phyloP scores from a whole-genome alignment of 371 early-diverging fungal genomes.

The Mucor plumbeus region DNA sequence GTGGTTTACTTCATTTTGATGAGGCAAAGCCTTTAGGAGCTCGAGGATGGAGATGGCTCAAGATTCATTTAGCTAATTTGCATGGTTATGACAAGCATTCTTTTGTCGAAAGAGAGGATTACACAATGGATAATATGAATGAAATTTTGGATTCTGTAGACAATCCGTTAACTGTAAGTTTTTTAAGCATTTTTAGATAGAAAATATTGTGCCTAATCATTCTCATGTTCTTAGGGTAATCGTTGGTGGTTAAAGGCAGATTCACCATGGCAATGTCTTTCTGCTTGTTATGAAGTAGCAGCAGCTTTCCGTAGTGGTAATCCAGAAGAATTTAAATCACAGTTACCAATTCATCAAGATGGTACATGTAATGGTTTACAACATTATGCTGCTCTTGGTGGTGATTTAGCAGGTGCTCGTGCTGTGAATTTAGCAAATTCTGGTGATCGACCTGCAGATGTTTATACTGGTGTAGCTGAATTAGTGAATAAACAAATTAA shows the following conservation, averaged over 20 bases:
- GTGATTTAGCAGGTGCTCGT: slow-evolving; percentile 89
- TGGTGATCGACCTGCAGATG: slow-evolving; percentile 90
- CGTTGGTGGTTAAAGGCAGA: slow-evolving; percentile 95
- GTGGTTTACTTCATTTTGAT: slow-evolving; percentile 89
- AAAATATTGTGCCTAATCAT: no score
- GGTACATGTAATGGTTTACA: slow-evolving; percentile 99
- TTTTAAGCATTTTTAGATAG: no score
- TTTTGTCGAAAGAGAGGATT: slow-evolving; percentile 82
- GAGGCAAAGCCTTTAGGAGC: slow-evolving; percentile 87
- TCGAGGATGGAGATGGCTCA: slow-evolving; percentile 90
- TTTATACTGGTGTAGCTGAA: slow-evolving; percentile 90
- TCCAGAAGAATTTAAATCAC: slow-evolving; percentile 75
- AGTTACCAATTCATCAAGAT: slow-evolving; percentile 96
- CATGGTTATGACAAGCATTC: slow-evolving; percentile 94
- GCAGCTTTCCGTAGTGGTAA: slow-evolving; percentile 77
- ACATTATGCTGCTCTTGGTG: slow-evolving; percentile 98
- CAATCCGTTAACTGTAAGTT: slow-evolving; percentile 64
- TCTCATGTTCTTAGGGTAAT: slow-evolving; percentile 32
- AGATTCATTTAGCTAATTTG: slow-evolving; percentile 95
- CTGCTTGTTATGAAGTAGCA: slow-evolving; percentile 88
- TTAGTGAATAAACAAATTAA: slow-evolving; percentile 75
- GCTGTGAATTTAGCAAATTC: slow-evolving; percentile 89
- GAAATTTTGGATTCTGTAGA: slow-evolving; percentile 88
- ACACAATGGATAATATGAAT: slow-evolving; percentile 73
- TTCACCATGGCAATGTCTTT: slow-evolving; percentile 94